Conservation (phyloP, 2,329 filamentous ascomycete species). For the Monilinia vaccinii-corymbosi region DNA sequence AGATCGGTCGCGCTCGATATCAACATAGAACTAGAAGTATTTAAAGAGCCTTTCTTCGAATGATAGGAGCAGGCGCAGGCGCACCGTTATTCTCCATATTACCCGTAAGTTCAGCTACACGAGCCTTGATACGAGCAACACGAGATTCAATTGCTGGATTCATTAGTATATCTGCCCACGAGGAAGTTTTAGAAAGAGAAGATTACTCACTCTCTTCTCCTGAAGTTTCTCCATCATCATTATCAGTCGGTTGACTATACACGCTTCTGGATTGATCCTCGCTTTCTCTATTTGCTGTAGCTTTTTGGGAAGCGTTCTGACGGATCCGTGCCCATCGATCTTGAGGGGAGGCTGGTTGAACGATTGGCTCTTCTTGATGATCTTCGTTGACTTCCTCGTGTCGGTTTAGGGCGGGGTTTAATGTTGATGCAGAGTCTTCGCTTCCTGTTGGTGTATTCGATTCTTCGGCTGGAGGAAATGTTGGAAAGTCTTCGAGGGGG, state of each 20-base stretch:
- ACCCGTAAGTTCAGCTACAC: conserved; percentile 87
- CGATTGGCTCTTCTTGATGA: conserved; percentile 22
- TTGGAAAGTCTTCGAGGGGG: conserved; percentile 76
- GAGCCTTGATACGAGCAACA: conserved; percentile 94
- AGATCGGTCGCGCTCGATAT: not conserved
- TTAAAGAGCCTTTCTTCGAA: conserved; percentile 7
- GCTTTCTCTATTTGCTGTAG: conserved; percentile 53
- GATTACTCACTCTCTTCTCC: conserved; percentile 79
- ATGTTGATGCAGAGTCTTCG: conserved; percentile 34
- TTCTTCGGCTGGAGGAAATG: conserved; percentile 53
- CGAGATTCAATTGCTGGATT: conserved; percentile 80
- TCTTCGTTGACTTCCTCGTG: conserved; percentile 27
- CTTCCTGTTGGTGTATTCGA: conserved; percentile 24
- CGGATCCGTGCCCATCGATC: conserved; percentile 95
- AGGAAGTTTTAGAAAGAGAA: not conserved
- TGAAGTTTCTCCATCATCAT: conserved; percentile 81
- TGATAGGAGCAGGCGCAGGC: conserved; percentile 11
- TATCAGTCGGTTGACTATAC: conserved; percentile 49
- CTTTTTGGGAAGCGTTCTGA: conserved; percentile 81
- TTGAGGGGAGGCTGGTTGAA: conserved; percentile 29
- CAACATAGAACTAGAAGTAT: not conserved
- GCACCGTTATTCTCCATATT: conserved; percentile 51
- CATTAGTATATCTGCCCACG: conserved; percentile 22
- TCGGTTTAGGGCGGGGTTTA: conserved; percentile 15
- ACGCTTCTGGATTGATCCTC: conserved; percentile 52